Percentiles rank a stretch among this genome's conserved stretches.
phyloP scores from a whole-genome alignment of 371 early-diverging fungal genomes.

The Mucor plumbeus region DNA sequence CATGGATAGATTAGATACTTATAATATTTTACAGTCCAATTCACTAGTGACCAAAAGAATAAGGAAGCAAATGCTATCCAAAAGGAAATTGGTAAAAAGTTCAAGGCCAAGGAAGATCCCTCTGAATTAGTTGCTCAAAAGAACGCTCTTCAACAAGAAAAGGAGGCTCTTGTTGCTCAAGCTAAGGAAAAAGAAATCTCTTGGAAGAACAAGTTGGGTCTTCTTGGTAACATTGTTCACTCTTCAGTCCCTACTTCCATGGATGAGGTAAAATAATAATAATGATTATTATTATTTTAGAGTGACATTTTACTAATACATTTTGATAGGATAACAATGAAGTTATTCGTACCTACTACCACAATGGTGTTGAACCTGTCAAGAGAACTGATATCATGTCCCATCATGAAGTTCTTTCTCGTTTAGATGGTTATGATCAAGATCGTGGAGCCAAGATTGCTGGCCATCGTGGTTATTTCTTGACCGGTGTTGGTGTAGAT shows the following conservation, averaged over 20 bases:
- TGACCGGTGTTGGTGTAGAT: constrained; percentile 95
- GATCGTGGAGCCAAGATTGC: constrained; percentile 96
- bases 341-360: constrained; percentile 73
- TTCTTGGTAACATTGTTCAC: constrained; percentile 97
- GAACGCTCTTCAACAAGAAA: constrained; percentile 72
- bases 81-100: constrained; percentile 90
- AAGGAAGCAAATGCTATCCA: constrained; percentile 90
- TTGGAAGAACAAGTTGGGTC: constrained; percentile 72
- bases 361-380: constrained; percentile 60
- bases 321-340: constrained; percentile 76
- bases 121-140: constrained; percentile 78
- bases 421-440: constrained; percentile 93
- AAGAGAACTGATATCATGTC: constrained; percentile 79
- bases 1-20: background rate
- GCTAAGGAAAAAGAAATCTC: constrained; percentile 77
- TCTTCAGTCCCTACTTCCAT: constrained; percentile 87
- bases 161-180: constrained; percentile 68
- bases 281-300: no score
- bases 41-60: constrained; percentile 88
- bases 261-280: constrained; percentile 78
- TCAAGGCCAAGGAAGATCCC: constrained; percentile 94
- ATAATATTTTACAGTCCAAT: constrained; percentile 62
- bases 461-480: constrained; percentile 99
- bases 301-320: background rate
- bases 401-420: constrained; percentile 94